Percentiles rank a stretch among this genome's conserved stretches.
These are phyloP conservation scores for Suhomyces ambrosiae DNA, from an alignment of 1,139 yeast species.

Conservation along the genomic window DNA sequence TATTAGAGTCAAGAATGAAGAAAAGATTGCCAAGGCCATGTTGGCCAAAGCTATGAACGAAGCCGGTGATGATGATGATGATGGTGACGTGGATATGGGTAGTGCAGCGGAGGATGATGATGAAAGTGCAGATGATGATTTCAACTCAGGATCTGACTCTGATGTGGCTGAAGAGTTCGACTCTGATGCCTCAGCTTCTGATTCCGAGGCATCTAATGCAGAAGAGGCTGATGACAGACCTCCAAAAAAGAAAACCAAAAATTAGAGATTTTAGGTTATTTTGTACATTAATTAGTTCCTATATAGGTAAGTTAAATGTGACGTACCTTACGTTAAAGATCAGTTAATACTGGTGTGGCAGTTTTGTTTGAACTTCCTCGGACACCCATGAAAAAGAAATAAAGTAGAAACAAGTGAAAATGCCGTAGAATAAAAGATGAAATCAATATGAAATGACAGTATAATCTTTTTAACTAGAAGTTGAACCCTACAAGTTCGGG, in stretches of 20 bases:
- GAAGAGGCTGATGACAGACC: conserved; percentile 47
- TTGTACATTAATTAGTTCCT: conserved; percentile 1
- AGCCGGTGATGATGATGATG: conserved; percentile 63
- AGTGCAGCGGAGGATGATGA: conserved; percentile 72
- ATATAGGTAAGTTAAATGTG: neutral
- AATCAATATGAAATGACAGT: neutral
- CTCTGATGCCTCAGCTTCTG: conserved; percentile 61
- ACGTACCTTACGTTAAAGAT: neutral
- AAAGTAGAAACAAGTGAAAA: too few species aligned
- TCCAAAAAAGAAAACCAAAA: conserved; percentile 49
- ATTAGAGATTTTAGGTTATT: conserved; percentile 11
- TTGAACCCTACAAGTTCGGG: neutral
- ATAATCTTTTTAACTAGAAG: neutral
- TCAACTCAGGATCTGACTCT: conserved; percentile 59
- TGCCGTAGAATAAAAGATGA: neutral
- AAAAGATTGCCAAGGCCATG: conserved; percentile 80
- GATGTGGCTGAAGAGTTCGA: conserved; percentile 91
- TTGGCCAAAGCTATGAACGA: conserved; percentile 76
- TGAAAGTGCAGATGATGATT: conserved; percentile 69
- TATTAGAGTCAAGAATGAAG: conserved; percentile 82
- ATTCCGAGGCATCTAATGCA: conserved; percentile 37
- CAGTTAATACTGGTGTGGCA: too few species aligned
- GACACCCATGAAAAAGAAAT: too few species aligned
- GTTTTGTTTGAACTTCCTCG: too few species aligned
- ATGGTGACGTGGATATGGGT: conserved; percentile 67